Evolutionary conservation across 129 eudicot genomes (phyloP).

Genomic region (Mikania micrantha): DNA sequence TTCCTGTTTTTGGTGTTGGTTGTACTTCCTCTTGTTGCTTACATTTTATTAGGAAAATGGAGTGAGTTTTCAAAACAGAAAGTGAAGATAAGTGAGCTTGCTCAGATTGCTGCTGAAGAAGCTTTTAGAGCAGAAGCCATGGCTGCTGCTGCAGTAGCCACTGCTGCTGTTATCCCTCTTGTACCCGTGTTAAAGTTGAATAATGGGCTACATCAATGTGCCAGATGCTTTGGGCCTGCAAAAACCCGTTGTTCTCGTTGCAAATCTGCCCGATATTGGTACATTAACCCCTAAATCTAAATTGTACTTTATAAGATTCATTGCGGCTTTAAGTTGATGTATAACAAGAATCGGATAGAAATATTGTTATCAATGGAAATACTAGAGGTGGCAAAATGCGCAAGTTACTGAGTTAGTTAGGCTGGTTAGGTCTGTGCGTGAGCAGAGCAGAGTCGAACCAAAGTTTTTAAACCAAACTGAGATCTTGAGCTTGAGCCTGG

Average conservation of each 20-base stretch:
- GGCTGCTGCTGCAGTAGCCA: constrained; percentile 48
- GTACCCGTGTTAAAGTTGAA: constrained; percentile 39
- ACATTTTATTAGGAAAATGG: constrained; percentile 86
- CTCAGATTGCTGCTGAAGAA: constrained; percentile 56
- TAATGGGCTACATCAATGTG: constrained; percentile 58
- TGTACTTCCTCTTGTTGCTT: constrained; percentile 74
- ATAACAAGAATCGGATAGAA: neutral
- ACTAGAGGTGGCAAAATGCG: neutral
- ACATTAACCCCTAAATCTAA: constrained; percentile 9
- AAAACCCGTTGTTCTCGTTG: constrained; percentile 88
- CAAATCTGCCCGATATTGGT: constrained; percentile 89
- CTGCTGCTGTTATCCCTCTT: constrained; percentile 47
- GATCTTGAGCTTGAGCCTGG: no score
- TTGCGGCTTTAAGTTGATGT: neutral
- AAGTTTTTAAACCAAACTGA: no score
- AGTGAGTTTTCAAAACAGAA: constrained; percentile 62
- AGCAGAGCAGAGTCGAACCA: no score
- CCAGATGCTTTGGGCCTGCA: constrained; percentile 67
- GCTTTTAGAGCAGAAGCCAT: constrained; percentile 42
- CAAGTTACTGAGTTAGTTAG: no score
- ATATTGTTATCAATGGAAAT: neutral
- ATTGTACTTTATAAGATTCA: neutral
- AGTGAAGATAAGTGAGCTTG: constrained; percentile 48
- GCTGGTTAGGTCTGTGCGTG: no score
- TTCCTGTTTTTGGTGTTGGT: constrained; percentile 66